These are phyloP conservation scores for Schizophyllum amplum DNA, from an alignment of 1,284 basidiomycete species.

Conservation along the genomic window DNA sequence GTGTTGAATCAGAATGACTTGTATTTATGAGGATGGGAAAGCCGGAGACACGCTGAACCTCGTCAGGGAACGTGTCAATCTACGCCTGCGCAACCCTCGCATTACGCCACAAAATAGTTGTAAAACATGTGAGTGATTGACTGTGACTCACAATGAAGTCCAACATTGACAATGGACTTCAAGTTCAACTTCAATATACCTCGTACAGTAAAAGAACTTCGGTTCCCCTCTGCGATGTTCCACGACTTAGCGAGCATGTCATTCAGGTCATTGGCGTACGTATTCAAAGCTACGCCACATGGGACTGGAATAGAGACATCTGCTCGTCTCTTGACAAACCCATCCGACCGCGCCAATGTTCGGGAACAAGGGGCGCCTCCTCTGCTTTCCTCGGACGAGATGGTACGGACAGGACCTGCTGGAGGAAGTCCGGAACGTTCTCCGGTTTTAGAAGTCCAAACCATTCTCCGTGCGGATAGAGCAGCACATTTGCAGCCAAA, in stretches of 20 bases:
- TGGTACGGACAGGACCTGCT: constrained; percentile 33
- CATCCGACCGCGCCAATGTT: constrained; percentile 71
- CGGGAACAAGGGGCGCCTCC: constrained; percentile 30
- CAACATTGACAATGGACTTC: too few species aligned
- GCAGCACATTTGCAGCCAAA: constrained; percentile 71
- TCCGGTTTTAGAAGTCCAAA: constrained; percentile 52
- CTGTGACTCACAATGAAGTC: too few species aligned
- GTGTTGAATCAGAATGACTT: too few species aligned
- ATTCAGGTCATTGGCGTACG: neutral
- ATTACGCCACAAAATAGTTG: too few species aligned
- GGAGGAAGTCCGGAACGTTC: constrained; percentile 48
- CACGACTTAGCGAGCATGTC: neutral
- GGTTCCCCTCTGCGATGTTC: too few species aligned
- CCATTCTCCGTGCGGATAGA: constrained; percentile 77
- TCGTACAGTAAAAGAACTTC: too few species aligned
- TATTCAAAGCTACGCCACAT: neutral
- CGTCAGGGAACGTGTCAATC: too few species aligned
- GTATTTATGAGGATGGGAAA: too few species aligned
- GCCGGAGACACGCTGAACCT: too few species aligned
- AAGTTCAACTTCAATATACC: too few species aligned
- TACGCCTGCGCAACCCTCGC: too few species aligned
- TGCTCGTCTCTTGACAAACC: constrained; percentile 62
- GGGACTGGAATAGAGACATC: constrained; percentile 24
- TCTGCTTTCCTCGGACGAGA: constrained; percentile 20
- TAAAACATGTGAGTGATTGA: too few species aligned